Evolutionary conservation across 2,329 filamentous ascomycete genomes (phyloP).

Genomic region (Orbilia oligospora): DNA sequence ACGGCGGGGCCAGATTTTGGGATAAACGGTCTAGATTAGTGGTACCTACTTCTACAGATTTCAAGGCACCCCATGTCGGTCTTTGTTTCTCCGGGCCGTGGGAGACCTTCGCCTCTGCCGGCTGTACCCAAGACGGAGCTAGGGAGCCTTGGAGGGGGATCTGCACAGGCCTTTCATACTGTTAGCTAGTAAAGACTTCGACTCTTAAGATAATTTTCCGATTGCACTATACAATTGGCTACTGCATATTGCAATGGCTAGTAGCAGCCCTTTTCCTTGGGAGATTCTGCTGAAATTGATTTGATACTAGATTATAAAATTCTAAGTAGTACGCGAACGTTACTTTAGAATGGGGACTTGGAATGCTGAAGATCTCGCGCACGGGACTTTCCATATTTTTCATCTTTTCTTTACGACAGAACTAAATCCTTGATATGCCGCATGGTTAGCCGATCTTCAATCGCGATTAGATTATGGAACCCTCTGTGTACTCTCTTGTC

Average conservation of each 20-base stretch:
- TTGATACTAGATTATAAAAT: constrained; percentile 13
- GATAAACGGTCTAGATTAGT: constrained; percentile 26
- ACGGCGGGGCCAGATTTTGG: constrained; percentile 14
- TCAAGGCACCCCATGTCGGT: constrained; percentile 8
- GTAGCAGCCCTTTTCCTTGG: not conserved
- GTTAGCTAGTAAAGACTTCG: constrained; percentile 1
- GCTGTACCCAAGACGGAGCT: constrained; percentile 21
- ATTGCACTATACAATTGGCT: not conserved
- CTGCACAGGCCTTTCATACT: constrained; percentile 14
- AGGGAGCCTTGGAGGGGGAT: constrained; percentile 26
- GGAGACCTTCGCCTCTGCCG: constrained; percentile 17
- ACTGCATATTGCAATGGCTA: not conserved
- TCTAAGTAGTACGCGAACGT: constrained; percentile 28
- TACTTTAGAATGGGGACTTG: constrained; percentile 17
- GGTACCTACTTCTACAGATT: not conserved
- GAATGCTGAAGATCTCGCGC: constrained; percentile 39
- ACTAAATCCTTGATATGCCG: not conserved
- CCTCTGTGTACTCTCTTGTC: not conserved
- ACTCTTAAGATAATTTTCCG: constrained; percentile 14
- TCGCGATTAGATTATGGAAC: constrained; percentile 20
- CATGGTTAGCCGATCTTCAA: constrained; percentile 1
- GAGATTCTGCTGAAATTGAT: not conserved
- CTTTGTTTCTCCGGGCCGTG: constrained; percentile 13
- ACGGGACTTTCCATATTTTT: constrained; percentile 35
- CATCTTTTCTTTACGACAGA: not conserved